Evolutionary conservation across 495 filamentous ascomycete genomes (phyloP).

Genomic region (Talaromyces ruber): DNA sequence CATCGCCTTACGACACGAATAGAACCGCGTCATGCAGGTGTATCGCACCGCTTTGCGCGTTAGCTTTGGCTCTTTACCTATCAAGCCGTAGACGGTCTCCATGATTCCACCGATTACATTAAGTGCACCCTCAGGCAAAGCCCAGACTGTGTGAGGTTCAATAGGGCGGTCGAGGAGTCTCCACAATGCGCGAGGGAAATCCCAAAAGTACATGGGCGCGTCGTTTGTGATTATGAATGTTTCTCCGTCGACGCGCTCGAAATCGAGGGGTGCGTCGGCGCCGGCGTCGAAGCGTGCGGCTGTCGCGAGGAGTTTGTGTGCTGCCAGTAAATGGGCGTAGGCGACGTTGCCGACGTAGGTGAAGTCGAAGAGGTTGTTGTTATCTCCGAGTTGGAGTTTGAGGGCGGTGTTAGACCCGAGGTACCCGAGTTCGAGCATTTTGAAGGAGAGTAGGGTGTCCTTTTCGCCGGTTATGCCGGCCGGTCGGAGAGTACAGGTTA

Average conservation of each 20-base stretch:
- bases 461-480: constrained; percentile 89
- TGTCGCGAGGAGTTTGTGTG: constrained; percentile 59
- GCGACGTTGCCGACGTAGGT: constrained; percentile 48
- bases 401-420: constrained; percentile 49
- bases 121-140: constrained; percentile 55
- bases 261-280: constrained; percentile 52
- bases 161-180: constrained; percentile 54
- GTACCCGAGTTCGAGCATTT: constrained; percentile 34
- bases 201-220: constrained; percentile 91
- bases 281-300: constrained; percentile 42
- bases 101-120: constrained; percentile 56
- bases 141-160: constrained; percentile 60
- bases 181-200: constrained; percentile 77
- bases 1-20: constrained; percentile 78
- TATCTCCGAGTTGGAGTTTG: constrained; percentile 76
- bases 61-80: constrained; percentile 68
- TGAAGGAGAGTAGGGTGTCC: constrained; percentile 64
- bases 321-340: constrained; percentile 40
- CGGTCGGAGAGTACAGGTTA: constrained; percentile 76
- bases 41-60: constrained; percentile 68
- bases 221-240: constrained; percentile 95
- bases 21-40: constrained; percentile 76
- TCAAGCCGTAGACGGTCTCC: constrained; percentile 57
- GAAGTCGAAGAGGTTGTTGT: constrained; percentile 66
- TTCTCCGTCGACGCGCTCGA: constrained; percentile 84